Conservation (phyloP, 352 stramenopile genomes). For the Pythium brassicae region DNA sequence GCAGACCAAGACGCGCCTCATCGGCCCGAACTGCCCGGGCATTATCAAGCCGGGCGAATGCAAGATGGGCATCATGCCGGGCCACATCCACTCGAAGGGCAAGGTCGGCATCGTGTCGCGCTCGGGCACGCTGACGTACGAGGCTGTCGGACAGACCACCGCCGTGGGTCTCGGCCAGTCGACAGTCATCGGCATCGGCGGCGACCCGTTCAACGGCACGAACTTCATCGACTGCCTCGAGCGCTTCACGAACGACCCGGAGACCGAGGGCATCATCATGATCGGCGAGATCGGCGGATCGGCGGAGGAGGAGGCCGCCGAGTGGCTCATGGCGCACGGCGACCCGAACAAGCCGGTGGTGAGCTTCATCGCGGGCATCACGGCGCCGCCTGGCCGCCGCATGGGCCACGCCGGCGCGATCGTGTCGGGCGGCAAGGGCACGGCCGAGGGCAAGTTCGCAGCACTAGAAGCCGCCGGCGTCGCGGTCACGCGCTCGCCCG, state of each 20-base stretch:
- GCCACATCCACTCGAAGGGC: constrained; percentile 97
- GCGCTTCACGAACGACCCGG: constrained; percentile 98
- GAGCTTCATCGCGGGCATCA: constrained; percentile 99
- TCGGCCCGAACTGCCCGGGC: constrained; percentile 99
- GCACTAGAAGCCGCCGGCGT: constrained; percentile 95
- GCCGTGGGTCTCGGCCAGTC: constrained; percentile 95
- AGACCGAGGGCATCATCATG: constrained; percentile 99
- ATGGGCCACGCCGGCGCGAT: constrained; percentile 99
- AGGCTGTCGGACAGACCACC: constrained; percentile 98
- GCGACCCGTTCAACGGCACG: constrained; percentile 99
- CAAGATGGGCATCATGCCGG: constrained; percentile 99
- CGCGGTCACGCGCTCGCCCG: constrained; percentile 94
- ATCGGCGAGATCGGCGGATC: constrained; percentile 99
- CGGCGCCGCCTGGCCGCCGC: constrained; percentile 95
- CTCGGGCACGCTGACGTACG: constrained; percentile 98
- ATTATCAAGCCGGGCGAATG: constrained; percentile 99
- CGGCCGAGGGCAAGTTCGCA: constrained; percentile 96
- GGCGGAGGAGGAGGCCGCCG: constrained; percentile 97
- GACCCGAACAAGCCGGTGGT: constrained; percentile 99
- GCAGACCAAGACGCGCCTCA: constrained; percentile 95
- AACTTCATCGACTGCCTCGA: constrained; percentile 99
- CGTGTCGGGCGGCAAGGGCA: constrained; percentile 98
- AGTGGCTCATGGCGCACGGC: constrained; percentile 97
- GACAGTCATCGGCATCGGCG: constrained; percentile 99
- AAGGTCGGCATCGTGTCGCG: constrained; percentile 99